Evolutionary conservation across 768 basidiomycete genomes (phyloP).

Genomic region (Piloderma croceum): DNA sequence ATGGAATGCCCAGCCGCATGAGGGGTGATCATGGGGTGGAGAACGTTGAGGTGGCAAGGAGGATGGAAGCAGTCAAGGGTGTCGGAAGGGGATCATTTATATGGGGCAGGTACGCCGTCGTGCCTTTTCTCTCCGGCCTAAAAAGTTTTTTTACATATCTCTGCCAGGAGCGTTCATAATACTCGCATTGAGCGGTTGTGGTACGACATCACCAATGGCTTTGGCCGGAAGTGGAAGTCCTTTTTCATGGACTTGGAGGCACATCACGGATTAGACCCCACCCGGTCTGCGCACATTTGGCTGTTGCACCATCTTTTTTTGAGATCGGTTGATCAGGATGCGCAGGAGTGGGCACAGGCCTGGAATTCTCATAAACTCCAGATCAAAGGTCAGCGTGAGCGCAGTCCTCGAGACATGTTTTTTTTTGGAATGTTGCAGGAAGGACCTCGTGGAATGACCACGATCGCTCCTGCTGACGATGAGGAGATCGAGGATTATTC

Average conservation of each 20-base stretch:
- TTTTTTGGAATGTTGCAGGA: conserved; percentile 27
- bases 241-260: conserved; percentile 45
- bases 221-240: conserved; percentile 36
- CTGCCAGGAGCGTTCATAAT: conserved; percentile 34
- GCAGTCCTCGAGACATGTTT: conserved; percentile 26
- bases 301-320: conserved; percentile 36
- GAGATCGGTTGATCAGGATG: conserved; percentile 24
- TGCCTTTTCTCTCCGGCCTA: not conserved
- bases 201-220: conserved; percentile 30
- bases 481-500: conserved; percentile 2
- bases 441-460: conserved; percentile 22
- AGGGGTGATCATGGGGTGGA: conserved; percentile 28
- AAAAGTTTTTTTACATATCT: conserved; percentile 7
- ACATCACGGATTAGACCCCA: conserved; percentile 20
- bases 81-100: conserved; percentile 20
- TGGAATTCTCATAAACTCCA: conserved; percentile 33
- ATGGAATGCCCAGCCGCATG: conserved; percentile 30
- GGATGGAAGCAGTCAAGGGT: conserved; percentile 23
- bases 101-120: conserved; percentile 19
- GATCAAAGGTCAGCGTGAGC: conserved; percentile 2
- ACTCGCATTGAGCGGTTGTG: conserved; percentile 35
- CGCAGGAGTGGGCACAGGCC: conserved; percentile 22
- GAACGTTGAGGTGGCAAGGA: conserved; percentile 24
- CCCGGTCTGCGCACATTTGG: conserved; percentile 32
- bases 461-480: not conserved